Base-by-base conservation (phyloP, 129 eudicot species). In the Centaurea solstitialis region DNA sequence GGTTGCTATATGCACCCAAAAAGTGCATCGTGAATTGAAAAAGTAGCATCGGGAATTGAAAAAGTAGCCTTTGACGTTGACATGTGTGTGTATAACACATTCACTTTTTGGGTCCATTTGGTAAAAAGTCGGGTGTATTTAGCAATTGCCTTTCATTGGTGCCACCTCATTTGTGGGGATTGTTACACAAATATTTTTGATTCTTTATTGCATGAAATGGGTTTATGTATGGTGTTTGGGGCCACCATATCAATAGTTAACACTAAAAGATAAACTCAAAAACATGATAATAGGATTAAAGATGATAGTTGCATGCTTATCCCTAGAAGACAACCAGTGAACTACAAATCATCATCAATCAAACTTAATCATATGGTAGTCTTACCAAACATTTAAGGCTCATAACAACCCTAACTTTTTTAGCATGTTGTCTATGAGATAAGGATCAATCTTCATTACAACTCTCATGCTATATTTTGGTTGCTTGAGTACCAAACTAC, bases 261-360 rank as follows among this genome's bases (percentile, higher is more conserved):
- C 45, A 21, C 79, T 66, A 74, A 74, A 81, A 81, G 69, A 78
- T 17, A 53, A 53, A 23, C 28, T 76, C 53, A 40, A 69, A 47
- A 40, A 68, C 82, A 76, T 75, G 69, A 76, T 69, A 62, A 37
- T 43, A 50, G 75, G 76, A 79, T 81, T 81, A 74, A 68, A 74
- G 80, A 81, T 74, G 47, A 81, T 74, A 67, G 75, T 30, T 81
- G 85, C 82, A 76, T 70, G 81, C 78, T 83, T 77, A 83, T 62
- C 73, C 38, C 47, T 77, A 75, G n/a, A 33, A 81, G 79, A 80
- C 83, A 80, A 72, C 79, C 73, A 75, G 85, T 80, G 77, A 71
- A 35, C 78, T 72, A 81, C 85, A 81, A 65, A 81, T 82, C 82
- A 82, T 82, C 76, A 76, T 76, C 77, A 82, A 76, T 76, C 30